Evolutionary conservation across 768 basidiomycete genomes (phyloP), one percentile per base, ranked within the genome.

Genomic region (Rhizopogon vinicolor): DNA sequence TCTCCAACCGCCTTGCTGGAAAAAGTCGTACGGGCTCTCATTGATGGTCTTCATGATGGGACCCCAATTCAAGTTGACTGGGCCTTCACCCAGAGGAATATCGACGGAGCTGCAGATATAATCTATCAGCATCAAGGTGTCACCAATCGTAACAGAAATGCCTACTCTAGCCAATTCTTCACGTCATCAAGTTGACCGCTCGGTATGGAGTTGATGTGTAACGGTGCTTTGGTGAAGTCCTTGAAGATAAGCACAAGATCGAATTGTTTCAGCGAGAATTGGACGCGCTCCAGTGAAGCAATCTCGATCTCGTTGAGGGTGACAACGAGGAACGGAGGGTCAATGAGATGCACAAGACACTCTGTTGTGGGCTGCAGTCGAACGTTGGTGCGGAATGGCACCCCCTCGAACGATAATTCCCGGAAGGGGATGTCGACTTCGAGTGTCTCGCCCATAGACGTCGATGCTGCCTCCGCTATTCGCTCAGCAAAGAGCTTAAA

Each of bases 31-130:
- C 0, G 97, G 94, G 59, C 88, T 92, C 60, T 98, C 96, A 59
- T 97, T 97, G 72, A 98, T 87, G 40, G 93, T 95, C 72, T 98
- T 98, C 93, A 99, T 98, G 69, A 99, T 97, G 3, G 90, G 91
- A 5, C 87, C 86, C 97, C 96, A 99, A 65, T 97, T 96, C 73
- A 98, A 76, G 71, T 98, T 98, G 75, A 99, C 93, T 7, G 93
- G 92, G 5, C 95, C 90, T 71, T 98, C 96, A 44, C 89, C 89
- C 74, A 97, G 81, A 7, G 97, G 88, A 55, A 99, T 95, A 66
- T 99, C 97, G 54, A 98, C 94, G 5, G 95, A 98, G 66, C 95
- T 98, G 59, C 12, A 39, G n/a, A 57, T 14, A 41, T 52, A 54
- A 58, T 40, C 37, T 42, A 51, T 51, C 37, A 13, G 16, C 40